Conservation (phyloP, 805 yeast species). For the Saturnispora dispora region DNA sequence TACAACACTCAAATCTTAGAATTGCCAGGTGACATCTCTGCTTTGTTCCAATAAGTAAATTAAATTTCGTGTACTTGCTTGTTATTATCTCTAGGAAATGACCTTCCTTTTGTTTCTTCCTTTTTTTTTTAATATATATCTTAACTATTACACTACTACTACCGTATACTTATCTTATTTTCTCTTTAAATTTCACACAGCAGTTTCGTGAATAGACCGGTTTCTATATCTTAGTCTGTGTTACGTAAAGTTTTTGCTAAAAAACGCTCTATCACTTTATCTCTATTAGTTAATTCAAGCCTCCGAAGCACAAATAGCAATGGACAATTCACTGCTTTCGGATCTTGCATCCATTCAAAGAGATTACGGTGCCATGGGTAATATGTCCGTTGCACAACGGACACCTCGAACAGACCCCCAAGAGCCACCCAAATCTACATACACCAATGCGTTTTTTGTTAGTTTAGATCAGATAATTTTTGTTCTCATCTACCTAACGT, state of each 20-base stretch:
- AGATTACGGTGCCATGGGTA: neutral
- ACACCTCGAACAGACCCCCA: neutral
- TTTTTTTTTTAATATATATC: neutral
- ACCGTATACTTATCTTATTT: neutral
- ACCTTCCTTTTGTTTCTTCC: neutral
- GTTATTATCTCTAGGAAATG: neutral
- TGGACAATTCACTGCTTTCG: neutral
- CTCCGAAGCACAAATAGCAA: neutral
- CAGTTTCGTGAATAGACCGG: no score
- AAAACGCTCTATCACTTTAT: neutral
- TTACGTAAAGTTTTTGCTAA: neutral
- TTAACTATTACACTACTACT: neutral
- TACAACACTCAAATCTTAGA: constrained; percentile 86
- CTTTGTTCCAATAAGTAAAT: constrained; percentile 5
- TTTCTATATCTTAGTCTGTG: neutral
- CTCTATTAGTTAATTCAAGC: neutral
- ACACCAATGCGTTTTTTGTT: neutral
- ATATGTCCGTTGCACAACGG: neutral
- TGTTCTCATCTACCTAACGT: neutral
- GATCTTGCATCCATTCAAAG: neutral
- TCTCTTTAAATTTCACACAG: neutral
- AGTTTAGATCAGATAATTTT: neutral
- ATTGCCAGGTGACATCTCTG: constrained; percentile 57
- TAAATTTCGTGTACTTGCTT: neutral
- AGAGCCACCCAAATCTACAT: neutral